phyloP scores from a whole-genome alignment of 768 basidiomycete genomes.

The Stropharia rugosoannulata region DNA sequence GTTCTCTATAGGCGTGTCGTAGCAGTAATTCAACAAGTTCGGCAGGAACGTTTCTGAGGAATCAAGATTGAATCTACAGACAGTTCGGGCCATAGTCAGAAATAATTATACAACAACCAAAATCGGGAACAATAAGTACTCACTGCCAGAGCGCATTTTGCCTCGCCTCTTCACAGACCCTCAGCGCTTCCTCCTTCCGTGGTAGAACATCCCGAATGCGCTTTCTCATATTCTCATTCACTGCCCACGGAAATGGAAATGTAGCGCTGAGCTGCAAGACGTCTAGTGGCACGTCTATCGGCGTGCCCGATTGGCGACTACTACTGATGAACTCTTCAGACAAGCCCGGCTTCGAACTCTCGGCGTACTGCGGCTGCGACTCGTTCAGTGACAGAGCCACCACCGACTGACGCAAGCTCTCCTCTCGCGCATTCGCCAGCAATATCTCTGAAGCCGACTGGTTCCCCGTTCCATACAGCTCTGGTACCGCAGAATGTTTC shows the following conservation, averaged over 20 bases:
- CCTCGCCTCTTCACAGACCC: slow-evolving; percentile 62
- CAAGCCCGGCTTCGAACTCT: slow-evolving; percentile 16
- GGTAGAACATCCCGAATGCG: slow-evolving; percentile 66
- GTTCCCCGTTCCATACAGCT: too few relatives aligned
- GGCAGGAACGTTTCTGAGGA: slow-evolving; percentile 69
- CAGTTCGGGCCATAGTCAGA: slow-evolving; percentile 4
- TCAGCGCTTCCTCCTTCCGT: slow-evolving; percentile 53
- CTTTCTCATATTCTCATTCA: slow-evolving; percentile 61
- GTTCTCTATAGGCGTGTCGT: slow-evolving; percentile 56
- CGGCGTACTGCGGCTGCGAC: slow-evolving; percentile 21
- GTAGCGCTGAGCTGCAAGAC: slow-evolving; percentile 61
- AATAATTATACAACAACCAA: too few relatives aligned
- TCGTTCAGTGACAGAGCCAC: slow-evolving; percentile 20
- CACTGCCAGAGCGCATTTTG: slow-evolving; percentile 75
- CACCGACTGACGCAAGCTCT: slow-evolving; percentile 23
- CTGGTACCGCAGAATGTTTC: too few relatives aligned
- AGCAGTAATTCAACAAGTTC: slow-evolving; percentile 68
- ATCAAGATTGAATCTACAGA: slow-evolving; percentile 61
- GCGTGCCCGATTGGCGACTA: slow-evolving; percentile 17
- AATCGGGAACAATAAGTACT: slow-evolving; percentile 26
- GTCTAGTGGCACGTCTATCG: slow-evolving; percentile 43
- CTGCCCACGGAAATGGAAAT: slow-evolving; percentile 70
- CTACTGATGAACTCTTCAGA: slow-evolving; percentile 5
- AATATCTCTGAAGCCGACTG: too few relatives aligned
- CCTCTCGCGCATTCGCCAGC: slow-evolving; percentile 13